Evolutionary conservation across 1,284 basidiomycete species (phyloP).

Genomic region (Xerocomus amazonicus): DNA sequence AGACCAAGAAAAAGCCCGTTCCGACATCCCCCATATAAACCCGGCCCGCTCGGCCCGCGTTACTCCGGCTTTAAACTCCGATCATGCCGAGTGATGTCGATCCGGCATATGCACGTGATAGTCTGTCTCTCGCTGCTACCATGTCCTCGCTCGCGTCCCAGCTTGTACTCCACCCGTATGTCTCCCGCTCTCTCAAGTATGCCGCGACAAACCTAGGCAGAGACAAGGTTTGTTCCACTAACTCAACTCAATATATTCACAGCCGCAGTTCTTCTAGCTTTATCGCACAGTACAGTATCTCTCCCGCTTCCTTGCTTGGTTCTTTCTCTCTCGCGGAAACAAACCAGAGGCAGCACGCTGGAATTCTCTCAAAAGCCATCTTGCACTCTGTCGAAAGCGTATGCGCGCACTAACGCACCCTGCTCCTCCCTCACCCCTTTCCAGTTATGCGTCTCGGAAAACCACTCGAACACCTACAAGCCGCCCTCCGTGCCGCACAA

Average conservation of each 20-base stretch:
- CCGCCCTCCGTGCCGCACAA: constrained; percentile 78
- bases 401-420: constrained; percentile 25
- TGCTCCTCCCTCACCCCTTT: constrained; percentile 7
- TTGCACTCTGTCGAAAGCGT: constrained; percentile 80
- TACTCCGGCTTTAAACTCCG: background rate
- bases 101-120: constrained; percentile 31
- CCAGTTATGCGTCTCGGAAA: constrained; percentile 92
- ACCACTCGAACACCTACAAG: constrained; percentile 92
- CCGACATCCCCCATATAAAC: background rate
- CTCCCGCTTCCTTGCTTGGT: constrained; percentile 88
- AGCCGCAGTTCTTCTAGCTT: constrained; percentile 44
- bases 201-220: constrained; percentile 80
- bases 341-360: constrained; percentile 68
- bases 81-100: background rate
- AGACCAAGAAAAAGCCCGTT: background rate
- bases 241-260: no score
- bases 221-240: constrained; percentile 64
- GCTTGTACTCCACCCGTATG: constrained; percentile 78
- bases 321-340: constrained; percentile 59
- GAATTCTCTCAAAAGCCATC: constrained; percentile 76
- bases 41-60: background rate
- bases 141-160: constrained; percentile 72
- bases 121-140: background rate
- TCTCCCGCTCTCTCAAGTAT: constrained; percentile 75
- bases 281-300: constrained; percentile 94